Evolutionary conservation across 192 early-diverging fungal genomes (phyloP), one percentile per base, ranked within the genome.

Genomic region (Gonapodya sp.): DNA sequence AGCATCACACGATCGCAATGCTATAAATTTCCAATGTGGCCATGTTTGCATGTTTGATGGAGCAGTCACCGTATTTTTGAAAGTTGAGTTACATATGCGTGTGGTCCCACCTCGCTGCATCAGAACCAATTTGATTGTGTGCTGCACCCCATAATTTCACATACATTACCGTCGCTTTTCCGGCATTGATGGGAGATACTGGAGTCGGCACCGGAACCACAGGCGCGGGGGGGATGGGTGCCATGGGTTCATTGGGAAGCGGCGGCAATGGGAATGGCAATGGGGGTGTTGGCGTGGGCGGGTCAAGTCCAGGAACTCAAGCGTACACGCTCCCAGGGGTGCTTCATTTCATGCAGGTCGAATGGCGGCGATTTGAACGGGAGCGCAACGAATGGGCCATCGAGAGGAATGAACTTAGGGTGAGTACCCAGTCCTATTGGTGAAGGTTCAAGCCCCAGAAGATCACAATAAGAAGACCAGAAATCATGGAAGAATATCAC

Each of bases 331-430:
- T 93, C 73, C 92, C 92, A 24, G 92, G 90, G 35, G 93, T 96
- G 64, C 84, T 96, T 0, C 94, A 94, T 82, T 96, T 89, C 80
- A 86, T 96, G 1, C 94, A 96, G 81, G 84, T 87, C 16, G 93
- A 95, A 88, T 94, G 94, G 94, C 84, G 95, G 37, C 85, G 89
- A 31, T 94, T 90, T 82, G 95, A 96, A 82, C 87, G 92, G 73
- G 95, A 96, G 80, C 86, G 93, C 24, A 95, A 94, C 81, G 94
- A 95, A 81, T 95, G 95, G 94, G 91, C 92, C 31, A 92, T 95
- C 81, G 94, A 95, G 81, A 86, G 87, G 81, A 86, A 92, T 31
- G 93, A 93, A 82, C 87, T 94, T 77, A 94, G 93, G 87, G 94
- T 94, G 84, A 78, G 81, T 77, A 31, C 46, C 24, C 8, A 24